Evolutionary conservation across 176 grass and related monocot species (phyloP), one percentile per base, ranked within the genome.

Genomic region (Saccharum officinarum): DNA sequence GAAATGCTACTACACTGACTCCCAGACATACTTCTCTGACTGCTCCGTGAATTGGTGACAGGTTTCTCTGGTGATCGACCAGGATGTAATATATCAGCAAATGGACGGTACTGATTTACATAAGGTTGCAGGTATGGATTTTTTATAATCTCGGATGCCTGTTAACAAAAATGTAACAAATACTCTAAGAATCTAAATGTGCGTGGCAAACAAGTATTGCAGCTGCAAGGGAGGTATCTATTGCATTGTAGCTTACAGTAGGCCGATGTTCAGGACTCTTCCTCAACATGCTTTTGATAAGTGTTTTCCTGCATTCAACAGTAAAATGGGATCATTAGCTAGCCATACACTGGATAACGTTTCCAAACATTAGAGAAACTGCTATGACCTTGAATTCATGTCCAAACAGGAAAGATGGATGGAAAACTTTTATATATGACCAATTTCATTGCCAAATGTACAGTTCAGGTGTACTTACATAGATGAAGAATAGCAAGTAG

Each of bases 241-340:
- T 84, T 57, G 66, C 39, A 83, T 59, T 47, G 54, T 91, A 83
- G 88, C 97, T 94, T 94, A 99, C 97, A 73, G 78, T 99, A 42
- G 97, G 97, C 18, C 97, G 90, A 87, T 99, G 90, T 80, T 99
- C 97, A 69, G 97, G 97, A 86, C 80, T 97, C 86, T 99, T 99
- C 80, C 97, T 94, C 60, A 99, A 63, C 97, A 99, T 94, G 86
- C 88, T 92, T 91, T 97, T 99, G 76, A 99, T 94, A 70, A 99
- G 84, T 61, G 76, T 17, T 97, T 99, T 99, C 83, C 97, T 99
- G 75, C 76, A 94, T 86, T 18, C 78, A 92, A 79, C 70, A 68
- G 67, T 18, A 73, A 71, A 75, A 71, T 23, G 16, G n/a, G 23
- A 75, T 36, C 31, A 84, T 87, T 62, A 84, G 80, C 40, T 74